Percentiles rank a stretch among this genome's conserved stretches.
Conservation (phyloP, 208 protist genomes). For the Trypanosoma conorhini region DNA sequence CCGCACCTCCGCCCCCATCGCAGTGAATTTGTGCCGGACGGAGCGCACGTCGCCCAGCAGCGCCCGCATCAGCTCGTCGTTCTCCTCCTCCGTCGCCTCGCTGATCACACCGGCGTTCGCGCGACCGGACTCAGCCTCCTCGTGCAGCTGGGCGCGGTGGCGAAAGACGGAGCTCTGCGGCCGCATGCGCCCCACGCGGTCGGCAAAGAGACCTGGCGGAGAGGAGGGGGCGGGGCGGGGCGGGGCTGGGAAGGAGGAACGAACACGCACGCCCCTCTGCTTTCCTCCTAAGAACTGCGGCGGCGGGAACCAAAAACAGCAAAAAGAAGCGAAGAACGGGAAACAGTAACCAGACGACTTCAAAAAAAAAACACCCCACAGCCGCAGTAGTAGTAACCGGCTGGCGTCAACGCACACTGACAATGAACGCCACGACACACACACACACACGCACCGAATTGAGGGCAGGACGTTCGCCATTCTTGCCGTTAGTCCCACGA, state of each 20-base stretch:
- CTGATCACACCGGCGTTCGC: constrained; percentile 10
- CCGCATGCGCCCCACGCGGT: constrained; percentile 25
- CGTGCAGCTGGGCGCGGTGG: constrained; percentile 23
- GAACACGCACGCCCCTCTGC: not conserved
- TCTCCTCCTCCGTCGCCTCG: constrained; percentile 50
- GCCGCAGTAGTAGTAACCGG: not conserved
- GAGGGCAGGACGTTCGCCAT: too few relatives aligned
- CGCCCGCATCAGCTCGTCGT: constrained; percentile 72
- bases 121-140: constrained; percentile 2
- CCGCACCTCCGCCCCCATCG: constrained; percentile 66
- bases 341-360: too few relatives aligned
- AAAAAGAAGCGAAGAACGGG: not conserved
- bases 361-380: not conserved
- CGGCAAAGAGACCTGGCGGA: not conserved
- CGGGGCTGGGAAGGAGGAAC: not conserved
- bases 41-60: constrained; percentile 61
- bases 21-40: constrained; percentile 44
- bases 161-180: constrained; percentile 73
- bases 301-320: not conserved
- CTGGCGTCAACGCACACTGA: not conserved
- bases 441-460: not conserved
- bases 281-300: not conserved
- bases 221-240: too few relatives aligned
- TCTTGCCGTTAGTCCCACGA: not conserved
- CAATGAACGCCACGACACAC: not conserved